Percentiles rank a stretch among this genome's conserved stretches.
Conservation (phyloP, 2,329 filamentous ascomycete species). For the Pseudogymnoascus sp. region DNA sequence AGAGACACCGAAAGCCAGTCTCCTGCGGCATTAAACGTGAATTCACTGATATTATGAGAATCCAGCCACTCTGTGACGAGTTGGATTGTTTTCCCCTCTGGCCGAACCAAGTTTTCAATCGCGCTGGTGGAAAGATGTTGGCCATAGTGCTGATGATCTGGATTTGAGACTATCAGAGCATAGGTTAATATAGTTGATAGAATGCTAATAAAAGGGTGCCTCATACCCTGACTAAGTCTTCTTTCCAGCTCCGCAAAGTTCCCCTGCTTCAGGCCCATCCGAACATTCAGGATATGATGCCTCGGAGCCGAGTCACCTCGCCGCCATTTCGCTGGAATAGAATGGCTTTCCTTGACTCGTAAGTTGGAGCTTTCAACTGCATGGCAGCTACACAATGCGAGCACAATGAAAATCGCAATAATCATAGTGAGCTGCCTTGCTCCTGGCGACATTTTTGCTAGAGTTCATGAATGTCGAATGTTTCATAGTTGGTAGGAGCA, state of each 20-base stretch:
- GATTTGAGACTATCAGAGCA: slow-evolving; percentile 38
- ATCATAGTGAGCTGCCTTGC: neutral
- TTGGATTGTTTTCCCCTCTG: slow-evolving; percentile 41
- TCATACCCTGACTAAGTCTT: slow-evolving; percentile 42
- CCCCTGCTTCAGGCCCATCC: slow-evolving; percentile 51
- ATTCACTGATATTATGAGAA: slow-evolving; percentile 40
- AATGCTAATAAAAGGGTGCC: slow-evolving; percentile 9
- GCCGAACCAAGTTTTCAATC: slow-evolving; percentile 45
- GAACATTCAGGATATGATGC: slow-evolving; percentile 41
- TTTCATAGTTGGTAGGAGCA: neutral
- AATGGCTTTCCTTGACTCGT: slow-evolving; percentile 46
- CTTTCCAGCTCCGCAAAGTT: slow-evolving; percentile 47
- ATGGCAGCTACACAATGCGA: neutral
- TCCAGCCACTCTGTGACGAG: slow-evolving; percentile 48
- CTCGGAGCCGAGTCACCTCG: slow-evolving; percentile 38
- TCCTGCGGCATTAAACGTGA: slow-evolving; percentile 42
- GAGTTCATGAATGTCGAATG: neutral
- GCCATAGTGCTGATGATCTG: slow-evolving; percentile 45
- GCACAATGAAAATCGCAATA: neutral
- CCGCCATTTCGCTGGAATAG: slow-evolving; percentile 43
- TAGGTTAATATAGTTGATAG: slow-evolving; percentile 12
- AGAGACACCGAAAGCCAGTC: slow-evolving; percentile 49
- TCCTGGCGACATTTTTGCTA: neutral
- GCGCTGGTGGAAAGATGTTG: slow-evolving; percentile 43
- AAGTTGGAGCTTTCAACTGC: neutral